These are phyloP conservation scores for Ophiocordyceps camponoti-leonardi DNA, from an alignment of 2,329 filamentous ascomycete species.

Conservation along the genomic window DNA sequence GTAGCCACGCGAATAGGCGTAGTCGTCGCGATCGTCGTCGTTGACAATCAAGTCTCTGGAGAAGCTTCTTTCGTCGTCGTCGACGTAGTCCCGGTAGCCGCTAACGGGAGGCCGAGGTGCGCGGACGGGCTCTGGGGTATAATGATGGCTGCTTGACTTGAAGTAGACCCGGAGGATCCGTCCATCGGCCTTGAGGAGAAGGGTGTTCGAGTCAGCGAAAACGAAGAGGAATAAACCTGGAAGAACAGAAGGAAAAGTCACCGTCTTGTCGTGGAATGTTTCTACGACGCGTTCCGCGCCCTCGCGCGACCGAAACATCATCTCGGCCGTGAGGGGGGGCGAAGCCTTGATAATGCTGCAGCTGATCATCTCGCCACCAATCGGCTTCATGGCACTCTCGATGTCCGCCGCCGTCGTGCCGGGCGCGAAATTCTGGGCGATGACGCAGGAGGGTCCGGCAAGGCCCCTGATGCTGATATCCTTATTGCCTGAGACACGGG, in stretches of 20 bases:
- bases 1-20: conserved; percentile 6
- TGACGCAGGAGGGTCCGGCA: conserved; percentile 52
- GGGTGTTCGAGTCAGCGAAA: background rate
- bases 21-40: conserved; percentile 5
- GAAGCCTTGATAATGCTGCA: conserved; percentile 50
- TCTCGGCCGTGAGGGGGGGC: conserved; percentile 62
- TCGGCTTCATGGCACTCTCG: conserved; percentile 60
- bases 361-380: conserved; percentile 50
- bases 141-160: conserved; percentile 32
- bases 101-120: conserved; percentile 9
- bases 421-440: conserved; percentile 67
- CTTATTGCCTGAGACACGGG: conserved; percentile 6
- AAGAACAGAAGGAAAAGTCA: conserved; percentile 19
- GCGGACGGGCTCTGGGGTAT: conserved; percentile 11
- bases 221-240: background rate
- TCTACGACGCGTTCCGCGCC: conserved; percentile 59
- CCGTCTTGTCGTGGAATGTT: conserved; percentile 65
- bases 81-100: conserved; percentile 18
- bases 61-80: conserved; percentile 39
- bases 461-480: conserved; percentile 59
- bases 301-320: conserved; percentile 54
- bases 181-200: conserved; percentile 45
- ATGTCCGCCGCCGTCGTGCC: conserved; percentile 73
- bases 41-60: conserved; percentile 29
- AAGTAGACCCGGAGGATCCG: conserved; percentile 56